A percentile compares a stretch with the other conserved stretches of the same genome.
These are phyloP conservation scores for Takakia lepidozioides DNA, from an alignment of 225 moss, liverwort and hornwort genomes.

Conservation along the genomic window DNA sequence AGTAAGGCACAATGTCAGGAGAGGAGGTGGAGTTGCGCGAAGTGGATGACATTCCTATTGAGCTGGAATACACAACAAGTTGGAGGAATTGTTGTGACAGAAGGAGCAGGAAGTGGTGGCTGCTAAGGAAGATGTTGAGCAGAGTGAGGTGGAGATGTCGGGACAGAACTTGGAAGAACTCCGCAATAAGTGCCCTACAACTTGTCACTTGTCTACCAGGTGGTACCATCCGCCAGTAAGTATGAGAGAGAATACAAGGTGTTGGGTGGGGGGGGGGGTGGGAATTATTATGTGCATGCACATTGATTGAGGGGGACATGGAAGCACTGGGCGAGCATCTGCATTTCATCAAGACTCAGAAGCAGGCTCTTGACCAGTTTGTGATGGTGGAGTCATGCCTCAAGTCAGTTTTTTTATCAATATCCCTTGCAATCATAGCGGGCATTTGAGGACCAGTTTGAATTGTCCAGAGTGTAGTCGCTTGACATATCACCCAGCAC, in stretches of 20 bases:
- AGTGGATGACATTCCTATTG: too few species aligned
- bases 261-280: neutral
- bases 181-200: slow-evolving; percentile 27
- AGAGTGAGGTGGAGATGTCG: slow-evolving; percentile 31
- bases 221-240: neutral
- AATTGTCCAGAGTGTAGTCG: too few species aligned
- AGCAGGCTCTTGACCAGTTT: slow-evolving; percentile 30
- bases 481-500: too few species aligned
- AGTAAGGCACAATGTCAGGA: too few species aligned
- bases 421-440: too few species aligned
- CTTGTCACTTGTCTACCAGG: too few species aligned
- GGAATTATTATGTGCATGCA: too few species aligned
- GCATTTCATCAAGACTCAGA: slow-evolving; percentile 39
- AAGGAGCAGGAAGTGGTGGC: slow-evolving; percentile 29
- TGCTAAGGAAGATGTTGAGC: slow-evolving; percentile 30
- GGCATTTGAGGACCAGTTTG: too few species aligned
- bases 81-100: too few species aligned
- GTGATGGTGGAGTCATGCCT: slow-evolving; percentile 33
- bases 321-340: slow-evolving; percentile 49
- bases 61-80: too few species aligned
- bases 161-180: slow-evolving; percentile 31
- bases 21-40: too few species aligned
- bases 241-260: neutral
- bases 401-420: slow-evolving; percentile 36
- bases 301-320: slow-evolving; percentile 43